These are phyloP conservation scores for Digitaria exilis DNA, from an alignment of 202 grass and related monocot genomes.

Conservation along the genomic window DNA sequence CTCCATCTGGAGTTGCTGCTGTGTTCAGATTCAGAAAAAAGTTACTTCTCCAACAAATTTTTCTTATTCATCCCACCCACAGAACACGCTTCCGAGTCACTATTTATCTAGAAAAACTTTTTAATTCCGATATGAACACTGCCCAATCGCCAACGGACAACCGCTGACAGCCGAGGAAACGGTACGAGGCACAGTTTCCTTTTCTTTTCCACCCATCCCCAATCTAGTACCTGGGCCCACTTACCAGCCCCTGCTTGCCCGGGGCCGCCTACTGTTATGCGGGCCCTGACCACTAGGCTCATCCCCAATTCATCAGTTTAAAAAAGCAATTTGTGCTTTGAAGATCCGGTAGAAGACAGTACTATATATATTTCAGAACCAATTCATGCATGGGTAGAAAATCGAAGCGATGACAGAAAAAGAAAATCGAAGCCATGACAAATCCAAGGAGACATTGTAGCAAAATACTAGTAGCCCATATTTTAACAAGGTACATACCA, in stretches of 20 bases:
- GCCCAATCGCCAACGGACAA: constrained; percentile 30
- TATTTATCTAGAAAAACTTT: no score
- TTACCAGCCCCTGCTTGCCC: neutral
- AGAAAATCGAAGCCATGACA: neutral
- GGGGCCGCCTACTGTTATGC: neutral
- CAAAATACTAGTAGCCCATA: neutral
- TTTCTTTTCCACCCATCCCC: no score
- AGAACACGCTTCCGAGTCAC: no score
- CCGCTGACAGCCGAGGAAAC: constrained; percentile 5
- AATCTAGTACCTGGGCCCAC: neutral
- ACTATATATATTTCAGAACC: neutral
- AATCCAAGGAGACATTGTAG: neutral
- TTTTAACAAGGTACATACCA: neutral
- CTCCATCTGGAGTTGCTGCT: no score
- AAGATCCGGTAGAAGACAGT: neutral
- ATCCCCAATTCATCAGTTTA: no score
- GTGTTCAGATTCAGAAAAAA: no score
- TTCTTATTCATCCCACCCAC: no score
- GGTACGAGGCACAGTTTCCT: neutral
- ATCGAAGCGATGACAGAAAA: neutral
- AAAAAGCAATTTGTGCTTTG: neutral
- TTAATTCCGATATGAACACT: no score
- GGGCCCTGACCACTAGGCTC: no score
- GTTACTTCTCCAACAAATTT: no score
- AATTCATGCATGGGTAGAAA: neutral